Percentiles rank a stretch among this genome's conserved stretches.
Conservation (phyloP, 1,139 yeast species). For the Suhomyces guaymorum region DNA sequence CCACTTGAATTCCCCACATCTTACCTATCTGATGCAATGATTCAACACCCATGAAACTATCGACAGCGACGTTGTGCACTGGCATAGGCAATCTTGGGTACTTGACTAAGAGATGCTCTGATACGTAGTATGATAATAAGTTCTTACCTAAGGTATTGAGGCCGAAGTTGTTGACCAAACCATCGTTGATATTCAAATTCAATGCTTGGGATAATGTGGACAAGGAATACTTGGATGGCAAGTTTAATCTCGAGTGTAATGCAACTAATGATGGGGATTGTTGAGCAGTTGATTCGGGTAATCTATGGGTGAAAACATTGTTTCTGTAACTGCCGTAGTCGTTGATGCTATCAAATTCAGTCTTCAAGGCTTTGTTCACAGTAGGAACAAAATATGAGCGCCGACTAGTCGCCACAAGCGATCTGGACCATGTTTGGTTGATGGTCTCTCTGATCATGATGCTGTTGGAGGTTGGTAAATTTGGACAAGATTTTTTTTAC, state of each 20-base stretch:
- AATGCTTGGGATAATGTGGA: slow-evolving; percentile 81
- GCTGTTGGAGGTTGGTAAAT: not conserved
- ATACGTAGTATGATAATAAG: slow-evolving; percentile 70
- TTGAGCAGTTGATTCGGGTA: slow-evolving; percentile 51
- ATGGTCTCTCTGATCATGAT: slow-evolving; percentile 12
- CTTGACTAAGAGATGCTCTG: slow-evolving; percentile 68
- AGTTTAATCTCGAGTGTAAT: slow-evolving; percentile 72
- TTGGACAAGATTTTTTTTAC: slow-evolving; percentile 9
- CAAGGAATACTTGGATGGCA: slow-evolving; percentile 57
- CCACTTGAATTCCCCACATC: slow-evolving; percentile 88
- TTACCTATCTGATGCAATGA: slow-evolving; percentile 66
- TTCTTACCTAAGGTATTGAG: slow-evolving; percentile 79
- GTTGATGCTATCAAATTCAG: slow-evolving; percentile 32
- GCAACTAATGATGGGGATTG: slow-evolving; percentile 74
- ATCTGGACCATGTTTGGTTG: slow-evolving; percentile 11
- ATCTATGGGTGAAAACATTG: slow-evolving; percentile 47
- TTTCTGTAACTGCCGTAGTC: slow-evolving; percentile 46
- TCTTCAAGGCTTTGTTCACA: slow-evolving; percentile 25
- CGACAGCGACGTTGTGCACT: slow-evolving; percentile 71
- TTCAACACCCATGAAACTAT: slow-evolving; percentile 67
- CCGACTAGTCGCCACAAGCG: slow-evolving; percentile 11
- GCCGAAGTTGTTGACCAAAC: slow-evolving; percentile 74
- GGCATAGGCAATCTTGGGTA: slow-evolving; percentile 90
- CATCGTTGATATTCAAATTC: slow-evolving; percentile 43
- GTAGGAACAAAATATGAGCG: slow-evolving; percentile 27